These are phyloP conservation scores for Diddensiella transvaalensis DNA, from an alignment of 805 yeast genomes.

Conservation along the genomic window DNA sequence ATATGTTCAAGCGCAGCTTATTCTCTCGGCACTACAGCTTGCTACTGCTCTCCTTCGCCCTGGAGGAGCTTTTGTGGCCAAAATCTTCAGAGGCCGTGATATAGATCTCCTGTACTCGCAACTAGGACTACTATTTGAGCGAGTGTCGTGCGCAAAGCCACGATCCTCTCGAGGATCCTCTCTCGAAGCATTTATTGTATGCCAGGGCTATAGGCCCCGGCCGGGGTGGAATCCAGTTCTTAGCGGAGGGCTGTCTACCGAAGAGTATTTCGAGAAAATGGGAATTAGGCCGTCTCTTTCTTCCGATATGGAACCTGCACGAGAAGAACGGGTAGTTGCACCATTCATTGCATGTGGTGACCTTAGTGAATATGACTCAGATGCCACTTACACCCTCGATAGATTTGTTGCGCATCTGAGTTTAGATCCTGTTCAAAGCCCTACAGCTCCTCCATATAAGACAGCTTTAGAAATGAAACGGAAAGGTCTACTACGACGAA, in stretches of 20 bases:
- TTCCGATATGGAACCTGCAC: slow-evolving; percentile 9
- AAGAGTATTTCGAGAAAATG: slow-evolving; percentile 68
- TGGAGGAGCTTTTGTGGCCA: slow-evolving; percentile 94
- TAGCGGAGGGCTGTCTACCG: slow-evolving; percentile 48
- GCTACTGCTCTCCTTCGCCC: slow-evolving; percentile 85
- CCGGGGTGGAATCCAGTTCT: slow-evolving; percentile 70
- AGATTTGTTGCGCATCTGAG: slow-evolving; percentile 41
- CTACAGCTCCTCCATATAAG: slow-evolving; percentile 97
- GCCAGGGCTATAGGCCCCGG: slow-evolving; percentile 82
- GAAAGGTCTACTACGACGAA: slow-evolving; percentile 50
- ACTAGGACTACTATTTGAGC: slow-evolving; percentile 76
- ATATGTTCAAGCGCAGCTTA: slow-evolving; percentile 91
- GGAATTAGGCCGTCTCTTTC: slow-evolving; percentile 25
- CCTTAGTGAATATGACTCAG: slow-evolving; percentile 81
- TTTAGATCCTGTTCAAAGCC: slow-evolving; percentile 89
- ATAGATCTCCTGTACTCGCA: slow-evolving; percentile 93
- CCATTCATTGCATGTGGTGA: slow-evolving; percentile 97
- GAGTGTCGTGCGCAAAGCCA: slow-evolving; percentile 93
- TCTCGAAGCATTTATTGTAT: slow-evolving; percentile 88
- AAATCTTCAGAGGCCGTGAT: slow-evolving; percentile 93
- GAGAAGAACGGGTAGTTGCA: slow-evolving; percentile 72
- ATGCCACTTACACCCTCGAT: slow-evolving; percentile 77
- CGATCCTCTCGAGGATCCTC: slow-evolving; percentile 94
- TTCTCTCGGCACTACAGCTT: slow-evolving; percentile 84
- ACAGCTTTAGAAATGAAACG: slow-evolving; percentile 84